These are phyloP conservation scores for Vicia sativa DNA, from an alignment of 306 rosid species.

Conservation along the genomic window DNA sequence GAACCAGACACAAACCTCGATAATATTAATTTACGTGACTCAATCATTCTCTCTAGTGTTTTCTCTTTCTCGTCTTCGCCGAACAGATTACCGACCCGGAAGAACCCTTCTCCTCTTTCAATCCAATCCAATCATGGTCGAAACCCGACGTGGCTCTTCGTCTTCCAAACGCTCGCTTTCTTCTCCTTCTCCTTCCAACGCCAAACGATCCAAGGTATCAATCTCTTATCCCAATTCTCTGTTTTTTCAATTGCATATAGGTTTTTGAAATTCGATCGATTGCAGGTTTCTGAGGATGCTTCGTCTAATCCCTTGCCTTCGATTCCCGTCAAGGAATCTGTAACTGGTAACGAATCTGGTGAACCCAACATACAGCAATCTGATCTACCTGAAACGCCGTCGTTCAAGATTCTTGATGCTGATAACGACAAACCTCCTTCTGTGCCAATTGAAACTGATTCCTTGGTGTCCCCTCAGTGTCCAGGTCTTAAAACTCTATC, in stretches of 20 bases:
- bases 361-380: conserved; percentile 56
- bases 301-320: conserved; percentile 56
- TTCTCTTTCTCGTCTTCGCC: conserved; percentile 18
- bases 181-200: conserved; percentile 63
- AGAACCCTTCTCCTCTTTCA: not conserved
- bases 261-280: conserved; percentile 23
- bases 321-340: conserved; percentile 71
- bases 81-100: conserved; percentile 26
- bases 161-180: conserved; percentile 77
- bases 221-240: not conserved
- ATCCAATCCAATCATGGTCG: conserved; percentile 61
- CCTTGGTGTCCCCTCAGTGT: conserved; percentile 58
- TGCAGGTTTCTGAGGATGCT: conserved; percentile 70
- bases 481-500: conserved; percentile 45
- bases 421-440: conserved; percentile 58
- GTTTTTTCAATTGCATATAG: not conserved
- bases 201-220: conserved; percentile 79
- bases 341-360: conserved; percentile 61
- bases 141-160: conserved; percentile 81
- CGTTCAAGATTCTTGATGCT: conserved; percentile 54
- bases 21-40: conserved; percentile 25
- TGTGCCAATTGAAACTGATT: conserved; percentile 50
- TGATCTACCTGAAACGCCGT: conserved; percentile 68
- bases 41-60: conserved; percentile 42
- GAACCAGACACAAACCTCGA: no score